Conservation (phyloP, 1,139 yeast genomes). For the Pichia sp. region DNA sequence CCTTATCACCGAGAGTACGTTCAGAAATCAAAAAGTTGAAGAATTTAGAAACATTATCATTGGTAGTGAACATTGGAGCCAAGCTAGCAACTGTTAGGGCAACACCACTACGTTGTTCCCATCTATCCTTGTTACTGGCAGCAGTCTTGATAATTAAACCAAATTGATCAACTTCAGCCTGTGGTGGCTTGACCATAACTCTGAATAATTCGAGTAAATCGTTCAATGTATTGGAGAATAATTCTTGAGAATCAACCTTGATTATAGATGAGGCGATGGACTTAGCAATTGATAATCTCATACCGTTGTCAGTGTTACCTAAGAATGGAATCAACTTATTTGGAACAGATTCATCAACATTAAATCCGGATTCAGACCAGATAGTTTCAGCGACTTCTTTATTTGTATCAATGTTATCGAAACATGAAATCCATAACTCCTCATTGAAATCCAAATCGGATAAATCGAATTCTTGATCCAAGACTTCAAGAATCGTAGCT, state of each 20-base stretch:
- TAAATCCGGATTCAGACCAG: conserved; percentile 78
- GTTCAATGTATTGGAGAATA: conserved; percentile 40
- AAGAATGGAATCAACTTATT: conserved; percentile 48
- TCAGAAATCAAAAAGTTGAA: conserved; percentile 55
- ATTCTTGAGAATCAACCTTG: conserved; percentile 22
- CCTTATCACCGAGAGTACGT: conserved; percentile 72
- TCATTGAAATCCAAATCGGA: conserved; percentile 46
- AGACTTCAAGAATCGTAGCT: conserved; percentile 72
- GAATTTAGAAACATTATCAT: conserved; percentile 44
- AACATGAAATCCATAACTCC: conserved; percentile 77
- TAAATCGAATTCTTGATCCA: conserved; percentile 86
- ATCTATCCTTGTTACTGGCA: conserved; percentile 61
- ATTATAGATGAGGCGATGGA: conserved; percentile 54
- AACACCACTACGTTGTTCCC: conserved; percentile 84
- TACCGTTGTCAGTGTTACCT: conserved; percentile 55
- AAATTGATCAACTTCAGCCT: conserved; percentile 70
- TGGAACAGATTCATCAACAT: conserved; percentile 44
- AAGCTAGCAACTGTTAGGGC: conserved; percentile 66
- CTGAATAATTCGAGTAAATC: conserved; percentile 54
- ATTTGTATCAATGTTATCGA: conserved; percentile 66
- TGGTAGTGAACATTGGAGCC: conserved; percentile 45
- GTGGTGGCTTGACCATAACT: conserved; percentile 70
- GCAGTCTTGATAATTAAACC: conserved; percentile 73
- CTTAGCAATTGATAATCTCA: conserved; percentile 65
- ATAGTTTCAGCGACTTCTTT: conserved; percentile 72